Evolutionary conservation across 495 filamentous ascomycete genomes (phyloP), one percentile per base, ranked within the genome.

Genomic region (Sordaria brevicollis): DNA sequence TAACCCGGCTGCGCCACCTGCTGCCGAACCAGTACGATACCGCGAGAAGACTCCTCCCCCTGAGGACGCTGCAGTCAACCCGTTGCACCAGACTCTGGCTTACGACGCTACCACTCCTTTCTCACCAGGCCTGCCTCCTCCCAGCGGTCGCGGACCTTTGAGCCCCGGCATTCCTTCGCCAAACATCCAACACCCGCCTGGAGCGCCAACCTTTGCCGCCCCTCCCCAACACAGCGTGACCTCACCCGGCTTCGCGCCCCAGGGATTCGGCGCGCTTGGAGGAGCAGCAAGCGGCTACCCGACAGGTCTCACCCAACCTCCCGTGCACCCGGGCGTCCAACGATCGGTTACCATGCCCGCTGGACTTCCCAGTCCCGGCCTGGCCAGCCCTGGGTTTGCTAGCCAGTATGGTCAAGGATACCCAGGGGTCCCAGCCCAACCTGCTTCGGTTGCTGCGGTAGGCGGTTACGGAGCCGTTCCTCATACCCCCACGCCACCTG

Each of bases 41-140:
- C 88, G 93, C 65, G 93, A 97, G 81, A 95, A 96, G 83, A 97
- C 93, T 0, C 93, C 93, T 9, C 93, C 93, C 7, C 85, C 86
- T 15, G 91, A 94, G 74, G 91, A 89, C 35, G 88, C 82, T 49
- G 81, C 81, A 35, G 88, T 90, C 11, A 93, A 92, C 38, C 92
- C 92, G 3, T 82, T 96, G 10, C 85, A 85, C 65, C 87, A 87
- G 25, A 91, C 91, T 3, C 84, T 89, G 0, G 87, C 85, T 69
- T 83, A 87, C 65, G 93, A 95, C 72, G 83, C 90, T 21, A 74
- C 72, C 2, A 79, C 78, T 0, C 79, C 81, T n/a, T 83, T 84
- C 75, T 82, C 82, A 15, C 83, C 82, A 0, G 81, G 80, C 19
- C 81, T 83, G 36, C 78, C 71, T 5, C 78, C 71, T 2, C 79